Base-by-base conservation (phyloP, 306 rosid genomes). In the Inga leiocalycina region DNA sequence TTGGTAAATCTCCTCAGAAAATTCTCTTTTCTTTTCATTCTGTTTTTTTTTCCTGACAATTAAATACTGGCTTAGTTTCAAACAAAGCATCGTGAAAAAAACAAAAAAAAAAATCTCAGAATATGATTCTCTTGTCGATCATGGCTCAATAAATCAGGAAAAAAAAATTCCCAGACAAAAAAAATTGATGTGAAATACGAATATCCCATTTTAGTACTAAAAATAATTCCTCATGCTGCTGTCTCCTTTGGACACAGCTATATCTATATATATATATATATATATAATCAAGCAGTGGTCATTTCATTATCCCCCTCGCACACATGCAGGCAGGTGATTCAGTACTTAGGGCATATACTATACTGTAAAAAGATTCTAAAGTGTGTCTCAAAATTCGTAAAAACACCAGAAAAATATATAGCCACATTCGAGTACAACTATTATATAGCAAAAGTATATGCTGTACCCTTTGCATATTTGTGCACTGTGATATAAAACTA, bases 331-430 rank as follows among this genome's bases (percentile, higher is more conserved):
- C 54, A 84, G 83, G 73, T 85, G 87, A 85, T 84, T 80, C 70
- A 82, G 80, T 82, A 79, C 35, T 56, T 71, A 39, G 76, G 75
- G 90, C 92, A 92, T 90, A 88, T 92, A 74, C 93, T 54, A 22
- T 30, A 27, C 81, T 27, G 10, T 6, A 54, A 71, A 54, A 49
- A 81, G 77, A 69, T 72, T 85, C 78, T 56, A 72, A 44, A 69
- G 34, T 37, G 65, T 77, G 66, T 77, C 82, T 85, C 46, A 76
- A 62, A 71, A 71, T 76, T 70, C 35, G 48, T 11, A 64, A 67
- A 69, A 45, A 45, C 82, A 59, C 73, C 62, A 41, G 15, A 81
- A 62, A 70, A 85, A 37, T 37, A 37, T 68, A 72, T 71, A 72
- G 74, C 66, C 77, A 81, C 74, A 79, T 72, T 52, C 22, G 44